Evolutionary conservation across 176 grass and related monocot genomes (phyloP).

Genomic region (Aegilops tauschii): DNA sequence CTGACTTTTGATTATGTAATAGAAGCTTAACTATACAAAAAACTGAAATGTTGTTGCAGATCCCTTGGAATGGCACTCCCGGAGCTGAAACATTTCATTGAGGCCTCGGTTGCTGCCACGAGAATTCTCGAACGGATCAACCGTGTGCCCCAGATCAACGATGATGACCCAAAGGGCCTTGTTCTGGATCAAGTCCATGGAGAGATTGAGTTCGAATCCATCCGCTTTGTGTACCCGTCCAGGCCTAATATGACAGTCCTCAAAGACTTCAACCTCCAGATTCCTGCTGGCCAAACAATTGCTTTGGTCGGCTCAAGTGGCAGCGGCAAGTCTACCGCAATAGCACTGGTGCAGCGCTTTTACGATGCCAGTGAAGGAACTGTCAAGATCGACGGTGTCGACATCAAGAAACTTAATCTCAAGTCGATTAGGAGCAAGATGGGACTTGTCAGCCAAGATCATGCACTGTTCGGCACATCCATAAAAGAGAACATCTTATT

Average conservation of each 20-base stretch:
- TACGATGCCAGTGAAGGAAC: constrained; percentile 75
- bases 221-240: constrained; percentile 80
- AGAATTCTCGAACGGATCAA: constrained; percentile 78
- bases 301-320: constrained; percentile 88
- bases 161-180: constrained; percentile 57
- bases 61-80: constrained; percentile 96
- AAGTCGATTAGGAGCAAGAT: constrained; percentile 91
- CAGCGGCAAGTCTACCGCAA: constrained; percentile 92
- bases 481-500: constrained; percentile 95
- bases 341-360: constrained; percentile 89
- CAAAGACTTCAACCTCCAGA: constrained; percentile 68
- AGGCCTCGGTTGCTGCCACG: constrained; percentile 81
- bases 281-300: constrained; percentile 80
- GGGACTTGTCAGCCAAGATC: constrained; percentile 97
- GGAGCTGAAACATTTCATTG: constrained; percentile 92
- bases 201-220: constrained; percentile 63
- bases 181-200: constrained; percentile 53
- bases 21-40: constrained; percentile 10
- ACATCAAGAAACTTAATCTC: constrained; percentile 71
- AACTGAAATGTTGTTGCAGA: constrained; percentile 48
- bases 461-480: constrained; percentile 89
- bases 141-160: constrained; percentile 64
- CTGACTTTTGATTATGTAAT: constrained; percentile 2
- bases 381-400: constrained; percentile 76
- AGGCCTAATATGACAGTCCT: constrained; percentile 72